Conservation (phyloP, 345 rosid species). For the Eucalyptus sp. region DNA sequence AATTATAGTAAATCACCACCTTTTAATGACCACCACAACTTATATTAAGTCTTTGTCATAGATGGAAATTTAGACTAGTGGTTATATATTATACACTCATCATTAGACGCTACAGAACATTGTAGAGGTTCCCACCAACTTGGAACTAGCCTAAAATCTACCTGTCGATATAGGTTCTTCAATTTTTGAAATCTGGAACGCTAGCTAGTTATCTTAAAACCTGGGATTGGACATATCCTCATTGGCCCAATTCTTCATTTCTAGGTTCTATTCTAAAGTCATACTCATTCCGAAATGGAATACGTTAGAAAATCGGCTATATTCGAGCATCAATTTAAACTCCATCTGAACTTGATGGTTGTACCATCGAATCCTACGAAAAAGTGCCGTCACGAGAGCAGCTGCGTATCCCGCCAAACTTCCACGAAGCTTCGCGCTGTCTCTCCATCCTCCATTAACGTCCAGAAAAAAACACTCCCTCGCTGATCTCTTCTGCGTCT, state of each 20-base stretch:
- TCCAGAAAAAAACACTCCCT: not conserved
- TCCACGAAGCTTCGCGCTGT: conserved; percentile 2
- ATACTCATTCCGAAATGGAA: fast-evolving
- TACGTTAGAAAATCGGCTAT: not conserved
- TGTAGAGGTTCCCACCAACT: fast-evolving
- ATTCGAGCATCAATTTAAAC: not conserved
- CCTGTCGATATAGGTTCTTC: fast-evolving
- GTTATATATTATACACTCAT: no score
- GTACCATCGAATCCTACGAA: not conserved
- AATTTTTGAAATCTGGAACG: fast-evolving
- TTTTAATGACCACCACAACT: not conserved
- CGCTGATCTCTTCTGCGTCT: not conserved
- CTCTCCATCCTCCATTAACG: not conserved
- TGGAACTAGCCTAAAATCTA: fast-evolving
- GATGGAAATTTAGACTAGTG: fast-evolving
- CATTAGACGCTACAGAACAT: fast-evolving
- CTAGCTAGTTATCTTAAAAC: fast-evolving
- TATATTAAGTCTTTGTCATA: no score
- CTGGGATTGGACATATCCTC: no score
- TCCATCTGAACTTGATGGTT: not conserved
- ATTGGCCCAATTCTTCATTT: fast-evolving
- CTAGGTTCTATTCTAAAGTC: no score
- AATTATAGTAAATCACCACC: fast-evolving
- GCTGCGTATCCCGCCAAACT: not conserved
- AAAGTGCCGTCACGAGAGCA: not conserved